Percentiles rank a stretch among this genome's conserved stretches.
Conservation (phyloP, 768 basidiomycete genomes). For the Lentinula aciculospora region DNA sequence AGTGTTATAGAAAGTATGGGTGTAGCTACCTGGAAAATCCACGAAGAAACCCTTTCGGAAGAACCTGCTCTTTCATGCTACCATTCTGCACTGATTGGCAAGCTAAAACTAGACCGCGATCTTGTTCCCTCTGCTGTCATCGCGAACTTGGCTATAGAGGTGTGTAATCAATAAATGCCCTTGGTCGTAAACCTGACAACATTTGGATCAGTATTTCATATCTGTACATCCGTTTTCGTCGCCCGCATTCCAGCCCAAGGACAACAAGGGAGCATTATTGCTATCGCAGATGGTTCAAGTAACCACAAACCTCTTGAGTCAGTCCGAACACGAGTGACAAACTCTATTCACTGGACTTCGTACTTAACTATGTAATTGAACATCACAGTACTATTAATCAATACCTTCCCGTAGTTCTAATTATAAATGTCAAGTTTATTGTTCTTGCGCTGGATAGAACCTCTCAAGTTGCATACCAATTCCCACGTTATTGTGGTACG, state of each 20-base stretch:
- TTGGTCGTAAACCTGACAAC: not conserved
- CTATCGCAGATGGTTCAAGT: not conserved
- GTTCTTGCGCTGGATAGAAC: not conserved
- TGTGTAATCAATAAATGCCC: not conserved
- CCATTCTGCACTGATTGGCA: not conserved
- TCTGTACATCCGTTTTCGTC: constrained; percentile 1
- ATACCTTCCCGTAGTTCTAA: too few relatives aligned
- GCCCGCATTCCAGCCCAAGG: not conserved
- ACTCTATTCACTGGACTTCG: not conserved
- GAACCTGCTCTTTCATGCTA: not conserved
- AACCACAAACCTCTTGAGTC: not conserved
- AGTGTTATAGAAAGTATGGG: not conserved
- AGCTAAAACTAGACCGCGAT: not conserved
- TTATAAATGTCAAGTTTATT: not conserved
- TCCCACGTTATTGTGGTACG: constrained; percentile 3
- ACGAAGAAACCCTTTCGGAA: not conserved
- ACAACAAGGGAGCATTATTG: not conserved
- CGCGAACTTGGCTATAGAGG: constrained; percentile 3
- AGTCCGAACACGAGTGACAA: not conserved
- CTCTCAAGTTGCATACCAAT: too few relatives aligned
- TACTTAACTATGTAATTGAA: too few relatives aligned
- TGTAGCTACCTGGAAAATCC: not conserved
- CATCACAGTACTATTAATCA: too few relatives aligned
- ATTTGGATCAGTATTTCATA: not conserved
- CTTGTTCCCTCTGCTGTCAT: constrained; percentile 1